Percentiles rank a stretch among this genome's conserved stretches.
Conservation (phyloP, 192 early-diverging fungal genomes). For the Anaeromyces robustus region DNA sequence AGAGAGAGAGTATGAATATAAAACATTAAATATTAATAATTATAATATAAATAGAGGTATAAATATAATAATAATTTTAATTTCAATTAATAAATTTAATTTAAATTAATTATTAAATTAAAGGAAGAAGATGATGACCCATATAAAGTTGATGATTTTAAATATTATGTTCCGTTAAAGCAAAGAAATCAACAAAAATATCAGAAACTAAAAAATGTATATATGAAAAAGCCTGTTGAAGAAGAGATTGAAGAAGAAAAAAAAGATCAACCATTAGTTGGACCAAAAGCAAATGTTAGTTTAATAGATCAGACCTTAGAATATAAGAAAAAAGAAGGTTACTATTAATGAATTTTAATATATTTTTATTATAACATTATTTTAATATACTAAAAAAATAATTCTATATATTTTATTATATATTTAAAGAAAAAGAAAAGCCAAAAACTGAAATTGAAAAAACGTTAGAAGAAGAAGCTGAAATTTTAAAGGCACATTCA, state of each 20-base stretch:
- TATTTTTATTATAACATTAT: too few relatives aligned
- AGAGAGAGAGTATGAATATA: background rate
- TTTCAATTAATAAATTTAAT: too few relatives aligned
- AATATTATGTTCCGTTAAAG: background rate
- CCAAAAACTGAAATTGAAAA: conserved; percentile 64
- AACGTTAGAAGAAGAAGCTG: conserved; percentile 63
- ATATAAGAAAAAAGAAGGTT: conserved; percentile 38
- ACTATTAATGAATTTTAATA: background rate
- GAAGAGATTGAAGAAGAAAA: background rate
- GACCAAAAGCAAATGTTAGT: conserved; percentile 46
- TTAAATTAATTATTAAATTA: too few relatives aligned
- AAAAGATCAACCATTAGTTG: conserved; percentile 20
- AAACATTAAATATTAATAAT: too few relatives aligned
- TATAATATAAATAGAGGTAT: too few relatives aligned
- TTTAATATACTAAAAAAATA: too few relatives aligned
- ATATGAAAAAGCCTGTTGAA: background rate
- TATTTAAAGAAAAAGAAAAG: background rate
- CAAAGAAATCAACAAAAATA: background rate
- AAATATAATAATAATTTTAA: too few relatives aligned
- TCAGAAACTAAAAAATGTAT: background rate
- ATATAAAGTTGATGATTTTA: background rate
- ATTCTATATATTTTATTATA: conserved; percentile 2
- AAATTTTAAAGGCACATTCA: conserved; percentile 67
- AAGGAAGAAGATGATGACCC: background rate
- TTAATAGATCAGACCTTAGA: conserved; percentile 77